Evolutionary conservation across 768 basidiomycete species (phyloP).

Genomic region (Suillus placidus): DNA sequence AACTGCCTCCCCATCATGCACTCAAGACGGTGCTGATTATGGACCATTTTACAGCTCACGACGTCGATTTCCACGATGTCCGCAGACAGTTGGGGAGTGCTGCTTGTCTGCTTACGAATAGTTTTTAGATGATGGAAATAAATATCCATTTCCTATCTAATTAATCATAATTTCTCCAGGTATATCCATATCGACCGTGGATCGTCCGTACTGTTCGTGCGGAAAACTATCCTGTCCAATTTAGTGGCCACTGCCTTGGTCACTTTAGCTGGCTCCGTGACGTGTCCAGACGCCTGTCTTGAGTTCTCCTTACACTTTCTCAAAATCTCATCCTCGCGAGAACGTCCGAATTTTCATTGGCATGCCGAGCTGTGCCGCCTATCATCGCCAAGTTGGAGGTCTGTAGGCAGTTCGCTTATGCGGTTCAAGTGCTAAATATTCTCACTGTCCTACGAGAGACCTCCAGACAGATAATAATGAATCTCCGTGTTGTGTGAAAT

Average conservation of each 20-base stretch:
- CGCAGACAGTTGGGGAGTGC: constrained; percentile 84
- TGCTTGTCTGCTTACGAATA: constrained; percentile 56
- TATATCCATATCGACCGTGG: constrained; percentile 9
- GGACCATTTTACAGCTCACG: constrained; percentile 71
- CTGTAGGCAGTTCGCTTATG: background rate
- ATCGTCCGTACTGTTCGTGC: constrained; percentile 15
- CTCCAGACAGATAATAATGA: background rate
- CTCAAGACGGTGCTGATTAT: constrained; percentile 17
- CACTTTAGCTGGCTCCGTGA: constrained; percentile 4
- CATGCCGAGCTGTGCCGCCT: constrained; percentile 6
- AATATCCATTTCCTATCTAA: constrained; percentile 9
- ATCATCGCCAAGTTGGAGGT: background rate
- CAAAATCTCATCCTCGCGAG: constrained; percentile 4
- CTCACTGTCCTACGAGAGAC: constrained; percentile 6
- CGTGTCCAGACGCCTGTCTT: background rate
- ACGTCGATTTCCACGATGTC: constrained; percentile 96
- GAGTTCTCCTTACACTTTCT: background rate
- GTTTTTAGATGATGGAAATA: constrained; percentile 23
- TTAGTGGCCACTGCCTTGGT: background rate
- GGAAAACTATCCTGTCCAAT: background rate
- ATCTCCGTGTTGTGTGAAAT: constrained; percentile 2
- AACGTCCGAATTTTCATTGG: constrained; percentile 5
- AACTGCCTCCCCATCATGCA: constrained; percentile 10
- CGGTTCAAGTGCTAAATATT: background rate
- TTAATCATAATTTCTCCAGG: constrained; percentile 12